Conservation (phyloP, 768 basidiomycete species). For the Trametes elegans region DNA sequence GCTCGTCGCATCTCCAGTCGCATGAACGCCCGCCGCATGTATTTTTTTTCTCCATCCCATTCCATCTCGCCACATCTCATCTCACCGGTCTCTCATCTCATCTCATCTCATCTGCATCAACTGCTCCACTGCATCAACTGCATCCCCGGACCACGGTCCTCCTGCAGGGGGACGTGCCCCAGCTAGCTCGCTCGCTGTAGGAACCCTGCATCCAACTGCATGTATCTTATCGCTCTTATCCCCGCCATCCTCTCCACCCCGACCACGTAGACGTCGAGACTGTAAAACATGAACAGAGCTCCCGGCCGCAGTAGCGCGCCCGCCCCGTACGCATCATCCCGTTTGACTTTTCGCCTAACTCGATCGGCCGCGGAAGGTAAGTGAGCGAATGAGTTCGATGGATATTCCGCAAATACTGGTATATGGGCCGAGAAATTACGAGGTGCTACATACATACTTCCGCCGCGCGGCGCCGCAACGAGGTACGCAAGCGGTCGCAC, state of each 20-base stretch:
- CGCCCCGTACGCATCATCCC: too few relatives aligned
- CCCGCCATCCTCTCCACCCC: neutral
- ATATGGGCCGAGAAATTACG: constrained; percentile 1
- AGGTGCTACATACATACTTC: constrained; percentile 5
- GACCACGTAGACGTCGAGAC: constrained; percentile 6
- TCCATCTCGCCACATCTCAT: too few relatives aligned
- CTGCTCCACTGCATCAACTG: constrained; percentile 34
- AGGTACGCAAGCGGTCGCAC: neutral
- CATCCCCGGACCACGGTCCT: constrained; percentile 19
- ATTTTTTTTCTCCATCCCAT: too few relatives aligned
- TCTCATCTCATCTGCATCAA: constrained; percentile 3
- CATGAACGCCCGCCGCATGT: constrained; percentile 12
- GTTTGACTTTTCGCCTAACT: too few relatives aligned
- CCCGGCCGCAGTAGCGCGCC: too few relatives aligned
- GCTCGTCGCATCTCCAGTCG: neutral
- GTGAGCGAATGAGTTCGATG: neutral
- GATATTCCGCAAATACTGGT: neutral
- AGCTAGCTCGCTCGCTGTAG: constrained; percentile 11
- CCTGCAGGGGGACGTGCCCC: constrained; percentile 9
- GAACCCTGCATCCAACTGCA: constrained; percentile 29
- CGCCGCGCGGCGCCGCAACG: neutral
- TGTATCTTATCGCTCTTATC: constrained; percentile 18
- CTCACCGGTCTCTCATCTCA: too few relatives aligned
- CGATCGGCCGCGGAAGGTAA: too few relatives aligned
- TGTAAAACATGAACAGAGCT: constrained; percentile 8